These are phyloP conservation scores for Cyclocybe aegerita DNA, from an alignment of 768 basidiomycete species.

Conservation along the genomic window DNA sequence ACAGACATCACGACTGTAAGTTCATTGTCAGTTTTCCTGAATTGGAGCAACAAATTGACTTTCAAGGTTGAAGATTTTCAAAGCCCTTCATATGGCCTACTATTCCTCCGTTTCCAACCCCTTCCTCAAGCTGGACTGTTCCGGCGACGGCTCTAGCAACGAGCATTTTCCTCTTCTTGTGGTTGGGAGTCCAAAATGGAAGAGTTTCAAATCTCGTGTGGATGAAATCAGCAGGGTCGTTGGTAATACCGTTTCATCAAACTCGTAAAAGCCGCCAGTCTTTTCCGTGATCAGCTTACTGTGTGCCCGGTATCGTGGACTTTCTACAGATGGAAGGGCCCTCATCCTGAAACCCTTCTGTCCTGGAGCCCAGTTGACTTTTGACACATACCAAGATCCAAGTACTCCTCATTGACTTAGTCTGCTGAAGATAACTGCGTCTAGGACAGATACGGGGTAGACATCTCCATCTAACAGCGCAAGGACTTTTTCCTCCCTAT, in stretches of 20 bases:
- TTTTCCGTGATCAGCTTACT: not conserved
- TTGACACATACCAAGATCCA: slow-evolving; percentile 54
- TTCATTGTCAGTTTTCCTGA: not conserved
- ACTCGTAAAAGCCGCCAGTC: slow-evolving; percentile 4
- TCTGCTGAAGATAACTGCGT: slow-evolving; percentile 53
- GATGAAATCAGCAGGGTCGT: slow-evolving; percentile 73
- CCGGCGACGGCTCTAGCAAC: slow-evolving; percentile 38
- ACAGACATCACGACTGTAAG: slow-evolving; percentile 74
- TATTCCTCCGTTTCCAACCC: slow-evolving; percentile 83
- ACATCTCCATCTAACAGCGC: slow-evolving; percentile 28
- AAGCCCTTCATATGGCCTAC: slow-evolving; percentile 87
- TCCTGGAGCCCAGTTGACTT: not conserved
- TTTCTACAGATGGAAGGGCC: too few species aligned
- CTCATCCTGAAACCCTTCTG: too few species aligned
- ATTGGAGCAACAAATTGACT: not conserved
- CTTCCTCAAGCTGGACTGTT: slow-evolving; percentile 67
- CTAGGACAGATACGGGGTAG: slow-evolving; percentile 96
- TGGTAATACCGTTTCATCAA: slow-evolving; percentile 30
- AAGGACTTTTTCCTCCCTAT: slow-evolving; percentile 1
- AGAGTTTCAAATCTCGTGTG: slow-evolving; percentile 64
- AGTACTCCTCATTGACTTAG: slow-evolving; percentile 84
- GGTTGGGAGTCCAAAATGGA: slow-evolving; percentile 68
- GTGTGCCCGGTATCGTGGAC: too few species aligned
- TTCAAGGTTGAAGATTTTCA: slow-evolving; percentile 63
- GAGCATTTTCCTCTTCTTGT: slow-evolving; percentile 58